Conservation (phyloP, 768 basidiomycete species). For the Strobilomyces dryophilus region DNA sequence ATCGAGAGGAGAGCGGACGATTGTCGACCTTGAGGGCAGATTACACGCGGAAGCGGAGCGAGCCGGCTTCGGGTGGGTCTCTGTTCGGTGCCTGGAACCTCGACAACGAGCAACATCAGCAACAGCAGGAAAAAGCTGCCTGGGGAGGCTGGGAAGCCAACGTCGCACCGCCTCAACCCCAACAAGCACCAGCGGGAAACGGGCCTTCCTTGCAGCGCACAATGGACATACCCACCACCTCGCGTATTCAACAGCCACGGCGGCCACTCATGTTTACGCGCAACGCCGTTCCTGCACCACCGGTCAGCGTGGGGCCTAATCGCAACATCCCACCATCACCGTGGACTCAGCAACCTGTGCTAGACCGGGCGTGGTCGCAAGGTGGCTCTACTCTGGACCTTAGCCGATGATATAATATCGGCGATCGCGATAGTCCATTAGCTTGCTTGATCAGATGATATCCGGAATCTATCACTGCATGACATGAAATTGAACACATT, state of each 20-base stretch:
- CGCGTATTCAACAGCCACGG: constrained; percentile 51
- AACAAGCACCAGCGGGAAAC: constrained; percentile 20
- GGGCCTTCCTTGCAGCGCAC: constrained; percentile 41
- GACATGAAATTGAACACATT: neutral
- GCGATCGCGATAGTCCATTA: constrained; percentile 6
- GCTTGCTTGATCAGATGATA: neutral
- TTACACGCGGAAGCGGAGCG: constrained; percentile 23
- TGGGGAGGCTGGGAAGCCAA: constrained; percentile 30
- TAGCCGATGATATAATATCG: constrained; percentile 27
- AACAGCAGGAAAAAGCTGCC: constrained; percentile 17
- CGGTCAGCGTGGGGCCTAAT: constrained; percentile 32
- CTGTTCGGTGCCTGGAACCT: constrained; percentile 25
- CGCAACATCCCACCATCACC: constrained; percentile 39
- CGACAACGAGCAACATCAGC: constrained; percentile 28
- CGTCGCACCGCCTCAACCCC: constrained; percentile 28
- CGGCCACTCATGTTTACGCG: constrained; percentile 54
- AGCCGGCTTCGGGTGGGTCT: constrained; percentile 22
- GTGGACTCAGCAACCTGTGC: constrained; percentile 35
- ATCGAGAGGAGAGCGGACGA: constrained; percentile 42
- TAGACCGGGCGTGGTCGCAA: constrained; percentile 45
- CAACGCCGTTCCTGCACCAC: constrained; percentile 33
- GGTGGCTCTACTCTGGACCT: constrained; percentile 38
- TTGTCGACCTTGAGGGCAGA: constrained; percentile 23
- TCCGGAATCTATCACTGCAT: constrained; percentile 17
- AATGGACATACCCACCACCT: constrained; percentile 48